Conservation (phyloP, 1,284 basidiomycete species). For the Ganoderma lingzhi region DNA sequence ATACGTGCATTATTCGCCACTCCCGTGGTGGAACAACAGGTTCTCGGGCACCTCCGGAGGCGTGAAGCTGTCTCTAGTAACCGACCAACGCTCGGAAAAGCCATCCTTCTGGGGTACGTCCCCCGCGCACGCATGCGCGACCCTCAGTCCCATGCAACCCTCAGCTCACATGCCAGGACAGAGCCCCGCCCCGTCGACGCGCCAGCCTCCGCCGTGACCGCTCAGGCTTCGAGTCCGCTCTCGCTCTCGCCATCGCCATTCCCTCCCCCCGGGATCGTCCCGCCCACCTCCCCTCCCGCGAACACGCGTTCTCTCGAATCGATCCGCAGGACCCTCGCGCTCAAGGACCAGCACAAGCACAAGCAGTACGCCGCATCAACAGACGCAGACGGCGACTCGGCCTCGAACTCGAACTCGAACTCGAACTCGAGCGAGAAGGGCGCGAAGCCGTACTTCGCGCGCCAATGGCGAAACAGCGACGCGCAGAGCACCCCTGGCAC, state of each 20-base stretch:
- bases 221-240: background rate
- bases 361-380: background rate
- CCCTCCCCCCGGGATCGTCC: background rate
- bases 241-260: background rate
- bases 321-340: background rate
- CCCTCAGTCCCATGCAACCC: too few relatives aligned
- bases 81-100: slow-evolving; percentile 5
- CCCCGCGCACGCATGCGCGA: background rate
- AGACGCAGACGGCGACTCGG: background rate
- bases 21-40: background rate
- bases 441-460: background rate
- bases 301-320: background rate
- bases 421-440: background rate
- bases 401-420: too few relatives aligned
- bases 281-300: background rate
- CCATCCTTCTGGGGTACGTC: slow-evolving; percentile 12
- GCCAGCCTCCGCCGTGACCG: background rate
- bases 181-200: background rate
- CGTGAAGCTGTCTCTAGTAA: slow-evolving; percentile 5
- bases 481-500: background rate
- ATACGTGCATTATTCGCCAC: background rate
- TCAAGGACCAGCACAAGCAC: background rate
- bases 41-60: slow-evolving; percentile 11
- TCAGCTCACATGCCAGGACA: background rate
- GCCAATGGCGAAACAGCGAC: background rate